Evolutionary conservation across 441 rosid genomes (phyloP).

Genomic region (Mallotus japonicus): DNA sequence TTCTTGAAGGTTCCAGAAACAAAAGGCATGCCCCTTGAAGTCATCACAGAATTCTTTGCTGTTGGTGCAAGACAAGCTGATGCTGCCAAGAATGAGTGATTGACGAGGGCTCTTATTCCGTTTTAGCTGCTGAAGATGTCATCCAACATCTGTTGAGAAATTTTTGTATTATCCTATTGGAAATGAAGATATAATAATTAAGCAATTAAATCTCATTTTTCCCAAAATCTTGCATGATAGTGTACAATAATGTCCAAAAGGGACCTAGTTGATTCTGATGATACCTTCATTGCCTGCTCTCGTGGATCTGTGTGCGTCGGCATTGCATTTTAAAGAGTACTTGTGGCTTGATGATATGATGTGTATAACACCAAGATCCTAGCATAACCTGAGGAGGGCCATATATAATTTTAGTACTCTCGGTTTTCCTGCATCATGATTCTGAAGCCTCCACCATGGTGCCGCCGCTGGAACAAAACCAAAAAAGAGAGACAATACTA

Average conservation of each 20-base stretch:
- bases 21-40: conserved; percentile 99
- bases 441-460: no score
- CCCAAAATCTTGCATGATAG: conserved; percentile 1
- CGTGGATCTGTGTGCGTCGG: no score
- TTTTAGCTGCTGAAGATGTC: conserved; percentile 17
- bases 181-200: conserved; percentile 13
- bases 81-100: conserved; percentile 38
- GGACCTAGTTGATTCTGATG: neutral
- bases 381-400: no score
- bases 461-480: no score
- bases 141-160: conserved; percentile 15
- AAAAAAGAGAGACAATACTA: no score
- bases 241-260: conserved; percentile 9
- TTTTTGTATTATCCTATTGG: conserved; percentile 16
- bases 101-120: conserved; percentile 9
- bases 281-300: neutral
- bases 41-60: conserved; percentile 84
- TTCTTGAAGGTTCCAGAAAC: conserved; percentile 94
- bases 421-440: no score
- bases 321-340: neutral
- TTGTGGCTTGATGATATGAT: neutral
- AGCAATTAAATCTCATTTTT: conserved; percentile 3
- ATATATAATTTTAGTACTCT: no score
- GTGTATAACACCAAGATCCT: no score
- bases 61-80: conserved; percentile 73